phyloP scores from a whole-genome alignment of 2,329 filamentous ascomycete species.

The Beauveria scarabaeidicola region DNA sequence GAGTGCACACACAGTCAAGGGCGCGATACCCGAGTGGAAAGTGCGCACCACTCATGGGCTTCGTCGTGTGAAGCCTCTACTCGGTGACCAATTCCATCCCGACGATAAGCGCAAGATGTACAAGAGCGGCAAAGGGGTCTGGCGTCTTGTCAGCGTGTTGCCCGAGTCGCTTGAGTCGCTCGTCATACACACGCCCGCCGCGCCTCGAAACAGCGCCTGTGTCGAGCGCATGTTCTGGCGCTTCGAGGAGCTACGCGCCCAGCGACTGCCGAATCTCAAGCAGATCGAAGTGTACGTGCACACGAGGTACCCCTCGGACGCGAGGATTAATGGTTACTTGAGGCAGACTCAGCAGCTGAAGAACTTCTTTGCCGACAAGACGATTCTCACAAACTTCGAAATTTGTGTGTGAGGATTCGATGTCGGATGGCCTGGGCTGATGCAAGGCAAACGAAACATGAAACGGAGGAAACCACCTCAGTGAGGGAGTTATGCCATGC shows the following conservation, averaged over 20 bases:
- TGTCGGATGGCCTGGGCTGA: too few species aligned
- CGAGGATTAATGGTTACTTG: not conserved
- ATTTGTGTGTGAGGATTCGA: not conserved
- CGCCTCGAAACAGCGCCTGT: not conserved
- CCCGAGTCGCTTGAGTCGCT: not conserved
- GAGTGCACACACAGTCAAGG: too few species aligned
- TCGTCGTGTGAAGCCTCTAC: too few species aligned
- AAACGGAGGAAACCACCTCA: not conserved
- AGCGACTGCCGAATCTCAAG: not conserved
- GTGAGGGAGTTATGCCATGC: too few species aligned
- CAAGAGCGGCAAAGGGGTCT: not conserved
- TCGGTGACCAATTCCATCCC: not conserved
- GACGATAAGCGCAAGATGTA: not conserved
- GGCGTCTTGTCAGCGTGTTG: not conserved
- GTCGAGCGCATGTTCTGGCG: not conserved
- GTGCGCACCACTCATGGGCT: too few species aligned
- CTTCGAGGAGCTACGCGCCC: not conserved
- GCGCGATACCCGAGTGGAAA: too few species aligned
- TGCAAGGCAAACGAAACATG: not conserved
- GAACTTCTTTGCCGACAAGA: not conserved
- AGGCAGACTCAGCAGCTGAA: not conserved
- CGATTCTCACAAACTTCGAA: not conserved
- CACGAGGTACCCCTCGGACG: not conserved
- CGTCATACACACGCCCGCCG: not conserved
- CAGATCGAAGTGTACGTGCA: not conserved